Base-by-base conservation (phyloP, 1,284 basidiomycete species). In the Uromyces viciae-fabae region DNA sequence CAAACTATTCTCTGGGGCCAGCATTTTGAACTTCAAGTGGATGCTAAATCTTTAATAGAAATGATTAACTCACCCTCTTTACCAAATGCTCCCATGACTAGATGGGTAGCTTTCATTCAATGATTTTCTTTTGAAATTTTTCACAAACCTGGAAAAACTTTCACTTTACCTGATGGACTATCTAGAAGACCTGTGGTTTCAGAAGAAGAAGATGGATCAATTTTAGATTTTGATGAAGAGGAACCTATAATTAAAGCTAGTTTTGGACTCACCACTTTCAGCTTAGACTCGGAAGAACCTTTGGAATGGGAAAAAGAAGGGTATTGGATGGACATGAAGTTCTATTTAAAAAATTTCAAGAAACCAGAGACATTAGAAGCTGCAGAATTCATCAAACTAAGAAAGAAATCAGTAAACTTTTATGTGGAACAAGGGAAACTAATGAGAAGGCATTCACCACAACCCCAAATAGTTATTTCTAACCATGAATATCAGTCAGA, bases 31-130 rank as follows among this genome's bases (percentile, higher is more conserved):
- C 38, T 69, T 5, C 75, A 69, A 28, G 75, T 77, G 33, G 64
- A 77, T 49, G 64, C 75, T 3, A 43, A 77, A 68, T 46, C 75
- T 25, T 40, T 77, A 9, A 56, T 68, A 52, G 33, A 77, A 40
- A 77, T 77, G 74, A 75, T 75, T 14, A 74, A 22, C 31, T 74
- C 43, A n/a, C n/a, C n/a, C n/a, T n/a, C n/a, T n/a, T n/a, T n/a
- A n/a, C n/a, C n/a, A n/a, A 11, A 46, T 54, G 72, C 72, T 5
- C 49, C 56, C 3, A 75, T 75, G 54, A 75, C 73, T 2, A 5
- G 73, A 1, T 75, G 54, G 73, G 56, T 75, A 11, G 72, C 72
- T 60, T 75, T 56, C 36, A 75, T 75, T 38, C 73, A 75, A 36
- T 28, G 56, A 28, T 75, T 75, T 42, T 75, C 54, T 8, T 77